Evolutionary conservation across 2,329 filamentous ascomycete species (phyloP).

Genomic region (Nemania sp.): DNA sequence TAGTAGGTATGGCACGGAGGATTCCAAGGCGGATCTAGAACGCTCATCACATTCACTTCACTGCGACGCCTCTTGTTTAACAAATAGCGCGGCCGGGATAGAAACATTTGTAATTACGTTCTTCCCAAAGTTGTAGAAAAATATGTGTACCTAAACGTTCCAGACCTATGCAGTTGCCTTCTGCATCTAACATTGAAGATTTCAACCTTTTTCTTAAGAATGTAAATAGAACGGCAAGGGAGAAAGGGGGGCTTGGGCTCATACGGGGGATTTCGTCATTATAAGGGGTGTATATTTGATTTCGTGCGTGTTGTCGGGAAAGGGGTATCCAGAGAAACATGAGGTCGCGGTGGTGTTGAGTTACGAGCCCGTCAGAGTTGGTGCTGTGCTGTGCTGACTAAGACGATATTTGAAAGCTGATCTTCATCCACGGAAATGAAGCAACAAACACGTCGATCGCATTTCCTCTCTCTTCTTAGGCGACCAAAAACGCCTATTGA

Average conservation of each 20-base stretch:
- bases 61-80: not conserved
- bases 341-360: conserved; percentile 4
- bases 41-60: not conserved
- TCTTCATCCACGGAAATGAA: conserved; percentile 20
- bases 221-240: conserved; percentile 22
- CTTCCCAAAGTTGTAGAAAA: conserved; percentile 9
- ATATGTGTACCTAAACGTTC: conserved; percentile 20
- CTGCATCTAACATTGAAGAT: conserved; percentile 18
- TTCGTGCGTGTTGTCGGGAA: conserved; percentile 21
- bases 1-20: not conserved
- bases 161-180: conserved; percentile 5
- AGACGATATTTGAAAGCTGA: conserved; percentile 9
- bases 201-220: conserved; percentile 3
- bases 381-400: not conserved
- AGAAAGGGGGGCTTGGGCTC: not conserved
- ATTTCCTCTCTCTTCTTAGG: conserved; percentile 17
- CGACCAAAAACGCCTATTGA: conserved; percentile 18
- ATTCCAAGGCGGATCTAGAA: not conserved
- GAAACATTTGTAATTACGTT: not conserved
- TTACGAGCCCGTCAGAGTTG: conserved; percentile 5
- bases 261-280: conserved; percentile 33
- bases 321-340: conserved; percentile 36
- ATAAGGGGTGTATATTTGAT: conserved; percentile 26
- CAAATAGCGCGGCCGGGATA: not conserved
- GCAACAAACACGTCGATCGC: conserved; percentile 9